A percentile compares a stretch with the other conserved stretches of the same genome.
Evolutionary conservation across 2,329 filamentous ascomycete genomes (phyloP).

Genomic region (Paecilomyces variotii): DNA sequence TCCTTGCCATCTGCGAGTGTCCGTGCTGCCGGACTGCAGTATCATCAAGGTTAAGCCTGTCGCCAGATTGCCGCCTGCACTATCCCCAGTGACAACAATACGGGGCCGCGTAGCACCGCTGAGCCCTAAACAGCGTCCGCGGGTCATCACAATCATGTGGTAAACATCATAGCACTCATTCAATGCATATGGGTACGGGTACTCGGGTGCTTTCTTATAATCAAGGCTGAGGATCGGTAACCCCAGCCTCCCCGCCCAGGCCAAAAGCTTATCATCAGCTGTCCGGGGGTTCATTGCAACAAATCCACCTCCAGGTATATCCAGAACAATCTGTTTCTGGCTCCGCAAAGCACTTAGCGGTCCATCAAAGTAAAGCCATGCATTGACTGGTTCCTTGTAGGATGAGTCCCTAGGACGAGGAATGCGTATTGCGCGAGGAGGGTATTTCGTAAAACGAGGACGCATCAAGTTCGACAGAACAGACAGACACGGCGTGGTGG

Average conservation of each 20-base stretch:
- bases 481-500: conserved; percentile 74
- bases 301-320: conserved; percentile 89
- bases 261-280: conserved; percentile 87
- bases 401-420: conserved; percentile 69
- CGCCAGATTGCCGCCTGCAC: conserved; percentile 73
- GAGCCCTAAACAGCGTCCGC: conserved; percentile 68
- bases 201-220: conserved; percentile 80
- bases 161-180: conserved; percentile 88
- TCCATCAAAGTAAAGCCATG: conserved; percentile 92
- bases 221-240: conserved; percentile 86
- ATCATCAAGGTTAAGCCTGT: conserved; percentile 82
- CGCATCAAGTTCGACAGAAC: conserved; percentile 65
- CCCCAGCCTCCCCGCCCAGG: conserved; percentile 83
- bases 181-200: conserved; percentile 74
- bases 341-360: conserved; percentile 67
- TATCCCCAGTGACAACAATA: conserved; percentile 69
- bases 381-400: conserved; percentile 74
- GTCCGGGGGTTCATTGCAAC: conserved; percentile 94
- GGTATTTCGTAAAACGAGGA: conserved; percentile 71
- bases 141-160: conserved; percentile 60
- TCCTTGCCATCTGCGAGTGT: conserved; percentile 48
- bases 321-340: conserved; percentile 71
- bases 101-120: conserved; percentile 58
- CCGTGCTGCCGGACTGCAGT: conserved; percentile 60
- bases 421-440: conserved; percentile 75